Percentiles rank a stretch among this genome's conserved stretches.
Evolutionary conservation across 2,329 filamentous ascomycete genomes (phyloP).

Genomic region (Botryotinia convoluta): DNA sequence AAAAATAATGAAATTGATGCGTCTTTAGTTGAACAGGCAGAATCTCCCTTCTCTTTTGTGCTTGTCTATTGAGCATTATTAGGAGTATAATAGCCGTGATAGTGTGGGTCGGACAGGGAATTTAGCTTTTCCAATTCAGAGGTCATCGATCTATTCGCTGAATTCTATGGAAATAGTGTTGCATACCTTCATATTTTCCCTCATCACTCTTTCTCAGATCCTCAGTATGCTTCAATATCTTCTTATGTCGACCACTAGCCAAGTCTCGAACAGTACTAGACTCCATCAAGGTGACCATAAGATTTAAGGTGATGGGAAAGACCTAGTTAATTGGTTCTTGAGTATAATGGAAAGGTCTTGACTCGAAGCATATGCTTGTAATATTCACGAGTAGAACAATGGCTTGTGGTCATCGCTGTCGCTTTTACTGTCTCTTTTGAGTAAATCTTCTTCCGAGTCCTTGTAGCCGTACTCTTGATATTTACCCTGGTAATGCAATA

Average conservation of each 20-base stretch:
- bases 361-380: not conserved
- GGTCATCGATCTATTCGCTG: not conserved
- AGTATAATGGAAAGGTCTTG: not conserved
- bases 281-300: not conserved
- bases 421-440: not conserved
- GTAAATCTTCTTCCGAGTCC: not conserved
- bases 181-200: not conserved
- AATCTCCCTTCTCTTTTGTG: rapidly evolving
- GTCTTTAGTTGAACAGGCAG: rapidly evolving
- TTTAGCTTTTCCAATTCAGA: rapidly evolving
- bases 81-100: not conserved
- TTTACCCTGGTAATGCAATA: not conserved
- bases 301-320: not conserved
- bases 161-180: rapidly evolving
- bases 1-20: not conserved
- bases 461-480: too few species aligned
- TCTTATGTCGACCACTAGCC: not conserved
- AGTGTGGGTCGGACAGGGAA: rapidly evolving
- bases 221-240: not conserved
- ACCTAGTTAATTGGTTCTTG: not conserved
- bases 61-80: not conserved
- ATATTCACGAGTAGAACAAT: not conserved
- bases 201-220: not conserved
- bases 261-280: not conserved
- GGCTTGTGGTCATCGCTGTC: not conserved